Conservation (phyloP, 768 basidiomycete genomes). For the Lactarius trivialis region DNA sequence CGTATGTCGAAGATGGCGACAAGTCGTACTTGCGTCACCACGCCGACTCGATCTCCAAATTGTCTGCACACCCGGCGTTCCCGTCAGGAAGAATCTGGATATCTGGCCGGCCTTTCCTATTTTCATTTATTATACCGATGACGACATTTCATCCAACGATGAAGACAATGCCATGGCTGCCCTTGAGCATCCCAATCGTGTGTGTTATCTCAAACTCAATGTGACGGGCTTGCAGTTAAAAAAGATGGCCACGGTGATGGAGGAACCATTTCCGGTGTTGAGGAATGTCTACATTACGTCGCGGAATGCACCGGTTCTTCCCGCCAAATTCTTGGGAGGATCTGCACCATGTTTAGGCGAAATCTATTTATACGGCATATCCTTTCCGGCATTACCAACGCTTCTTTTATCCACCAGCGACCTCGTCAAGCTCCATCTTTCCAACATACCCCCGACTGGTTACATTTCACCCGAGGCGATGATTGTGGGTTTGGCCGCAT, state of each 20-base stretch:
- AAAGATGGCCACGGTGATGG: background rate
- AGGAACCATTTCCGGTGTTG: background rate
- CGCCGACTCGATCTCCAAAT: background rate
- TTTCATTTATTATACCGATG: background rate
- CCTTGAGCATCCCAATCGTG: background rate
- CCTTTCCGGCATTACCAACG: background rate
- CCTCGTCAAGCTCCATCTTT: background rate
- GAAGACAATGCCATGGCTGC: background rate
- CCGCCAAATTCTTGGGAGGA: background rate
- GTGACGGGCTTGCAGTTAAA: background rate
- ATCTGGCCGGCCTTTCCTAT: background rate
- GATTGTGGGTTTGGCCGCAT: background rate
- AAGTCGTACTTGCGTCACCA: background rate
- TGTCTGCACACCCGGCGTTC: background rate
- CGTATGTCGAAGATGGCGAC: background rate
- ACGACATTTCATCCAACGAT: background rate
- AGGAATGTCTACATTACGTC: rapidly evolving
- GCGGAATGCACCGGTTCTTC: background rate
- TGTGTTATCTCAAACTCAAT: background rate
- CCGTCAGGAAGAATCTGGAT: background rate
- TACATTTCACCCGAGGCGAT: background rate
- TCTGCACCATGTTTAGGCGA: background rate
- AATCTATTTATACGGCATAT: background rate
- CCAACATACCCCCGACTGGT: background rate
- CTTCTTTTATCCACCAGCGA: background rate